Conservation (phyloP, 2,329 filamentous ascomycete genomes). For the Cladophialophora carrionii region DNA sequence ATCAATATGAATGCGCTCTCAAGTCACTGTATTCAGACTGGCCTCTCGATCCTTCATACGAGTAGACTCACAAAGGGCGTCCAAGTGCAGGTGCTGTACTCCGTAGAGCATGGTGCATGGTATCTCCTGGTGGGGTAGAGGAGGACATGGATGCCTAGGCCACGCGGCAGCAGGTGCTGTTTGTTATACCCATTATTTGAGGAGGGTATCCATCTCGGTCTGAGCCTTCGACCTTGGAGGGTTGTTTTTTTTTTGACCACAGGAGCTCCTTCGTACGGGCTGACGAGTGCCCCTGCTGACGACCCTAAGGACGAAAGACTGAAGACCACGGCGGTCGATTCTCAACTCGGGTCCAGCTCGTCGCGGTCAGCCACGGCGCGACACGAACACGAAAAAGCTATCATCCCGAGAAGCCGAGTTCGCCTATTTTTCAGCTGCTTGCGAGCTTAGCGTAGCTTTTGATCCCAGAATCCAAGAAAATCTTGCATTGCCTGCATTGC, state of each 20-base stretch:
- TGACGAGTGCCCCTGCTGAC: background rate
- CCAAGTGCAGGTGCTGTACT: too few relatives aligned
- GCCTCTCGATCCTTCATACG: background rate
- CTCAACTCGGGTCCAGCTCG: background rate
- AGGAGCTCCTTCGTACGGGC: background rate
- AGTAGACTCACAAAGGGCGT: background rate
- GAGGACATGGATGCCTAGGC: background rate
- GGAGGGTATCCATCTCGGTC: background rate
- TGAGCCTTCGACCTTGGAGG: background rate
- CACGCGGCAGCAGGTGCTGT: background rate
- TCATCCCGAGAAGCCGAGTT: background rate
- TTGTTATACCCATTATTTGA: background rate
- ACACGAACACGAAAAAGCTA: background rate
- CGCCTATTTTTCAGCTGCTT: slow-evolving; percentile 1
- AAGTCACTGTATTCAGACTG: too few relatives aligned
- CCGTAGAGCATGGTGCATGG: background rate
- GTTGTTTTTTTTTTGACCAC: background rate
- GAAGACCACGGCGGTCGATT: background rate
- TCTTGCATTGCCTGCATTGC: background rate
- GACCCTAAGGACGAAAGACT: background rate
- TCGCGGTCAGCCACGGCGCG: background rate
- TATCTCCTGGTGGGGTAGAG: background rate
- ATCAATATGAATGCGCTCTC: background rate
- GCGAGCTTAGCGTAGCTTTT: background rate
- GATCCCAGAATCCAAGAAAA: background rate